Conservation (phyloP, 2,329 filamentous ascomycete genomes). For the Colletotrichum navitas region DNA sequence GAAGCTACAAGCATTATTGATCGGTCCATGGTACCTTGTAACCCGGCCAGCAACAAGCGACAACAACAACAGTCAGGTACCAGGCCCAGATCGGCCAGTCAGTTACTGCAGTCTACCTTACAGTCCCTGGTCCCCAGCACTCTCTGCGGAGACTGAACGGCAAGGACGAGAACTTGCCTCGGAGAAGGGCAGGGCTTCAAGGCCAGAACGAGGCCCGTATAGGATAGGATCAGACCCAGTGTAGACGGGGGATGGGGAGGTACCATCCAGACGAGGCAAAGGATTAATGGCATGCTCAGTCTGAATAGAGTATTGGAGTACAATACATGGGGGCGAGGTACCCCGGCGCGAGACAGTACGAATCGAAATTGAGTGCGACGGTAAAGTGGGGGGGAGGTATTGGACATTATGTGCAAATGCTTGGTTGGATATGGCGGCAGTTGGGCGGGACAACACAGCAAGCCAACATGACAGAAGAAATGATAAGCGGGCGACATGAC, state of each 20-base stretch:
- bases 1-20: constrained; percentile 35
- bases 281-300: constrained; percentile 22
- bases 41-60: constrained; percentile 10
- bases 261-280: constrained; percentile 23
- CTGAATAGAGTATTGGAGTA: constrained; percentile 37
- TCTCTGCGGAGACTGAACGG: constrained; percentile 18
- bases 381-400: not conserved
- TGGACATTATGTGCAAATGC: constrained; percentile 6
- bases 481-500: constrained; percentile 2
- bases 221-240: constrained; percentile 21
- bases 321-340: constrained; percentile 36
- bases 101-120: constrained; percentile 6
- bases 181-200: constrained; percentile 4
- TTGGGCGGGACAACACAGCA: not conserved
- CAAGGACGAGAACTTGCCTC: constrained; percentile 21
- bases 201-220: constrained; percentile 22
- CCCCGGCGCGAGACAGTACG: constrained; percentile 23
- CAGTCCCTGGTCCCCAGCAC: not conserved
- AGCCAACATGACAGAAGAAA: not conserved
- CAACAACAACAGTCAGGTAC: constrained; percentile 15
- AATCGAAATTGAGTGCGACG: not conserved
- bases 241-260: not conserved
- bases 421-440: constrained; percentile 17
- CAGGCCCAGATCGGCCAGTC: not conserved
- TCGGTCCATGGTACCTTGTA: constrained; percentile 34